Percentiles rank a stretch among this genome's conserved stretches.
Evolutionary conservation across 2,329 filamentous ascomycete species (phyloP).

Genomic region (Zelopaecilomyces penicillatus): DNA sequence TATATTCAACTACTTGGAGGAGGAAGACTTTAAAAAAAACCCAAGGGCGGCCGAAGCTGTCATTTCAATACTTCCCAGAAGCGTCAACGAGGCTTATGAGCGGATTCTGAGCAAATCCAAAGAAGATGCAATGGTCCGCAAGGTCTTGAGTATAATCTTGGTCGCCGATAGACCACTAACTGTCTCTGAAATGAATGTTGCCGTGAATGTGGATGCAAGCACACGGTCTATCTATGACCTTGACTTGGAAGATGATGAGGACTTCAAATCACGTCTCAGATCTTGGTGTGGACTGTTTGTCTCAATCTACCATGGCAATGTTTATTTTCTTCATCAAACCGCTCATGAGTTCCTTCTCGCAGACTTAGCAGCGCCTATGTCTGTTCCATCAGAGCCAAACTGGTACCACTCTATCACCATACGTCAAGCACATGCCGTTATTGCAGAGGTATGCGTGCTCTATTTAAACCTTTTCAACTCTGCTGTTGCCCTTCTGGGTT

Average conservation of each 20-base stretch:
- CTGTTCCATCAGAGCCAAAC: conserved; percentile 1
- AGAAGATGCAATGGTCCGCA: conserved; percentile 7
- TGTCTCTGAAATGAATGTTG: conserved; percentile 20
- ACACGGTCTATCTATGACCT: conserved; percentile 10
- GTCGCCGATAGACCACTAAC: conserved; percentile 18
- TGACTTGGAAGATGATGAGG: conserved; percentile 14
- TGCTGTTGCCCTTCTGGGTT: background rate
- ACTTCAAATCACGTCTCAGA: conserved; percentile 14
- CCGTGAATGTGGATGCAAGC: conserved; percentile 13
- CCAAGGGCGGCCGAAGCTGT: conserved; percentile 10
- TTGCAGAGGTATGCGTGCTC: conserved; percentile 15
- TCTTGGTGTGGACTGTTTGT: conserved; percentile 21
- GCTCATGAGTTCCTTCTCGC: conserved; percentile 23
- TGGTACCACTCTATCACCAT: conserved; percentile 16
- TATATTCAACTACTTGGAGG: conserved; percentile 23
- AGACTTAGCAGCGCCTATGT: conserved; percentile 4
- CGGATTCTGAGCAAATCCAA: conserved; percentile 18
- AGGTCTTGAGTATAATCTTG: conserved; percentile 18
- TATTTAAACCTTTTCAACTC: conserved; percentile 13
- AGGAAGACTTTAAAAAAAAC: conserved; percentile 14
- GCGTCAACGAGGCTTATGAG: conserved; percentile 22
- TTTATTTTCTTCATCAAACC: conserved; percentile 25
- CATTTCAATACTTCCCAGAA: conserved; percentile 18
- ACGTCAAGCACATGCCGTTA: conserved; percentile 12
- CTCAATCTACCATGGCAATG: conserved; percentile 16